Conservation (phyloP, 805 yeast species). For the Yamadazyma akitaensis region DNA sequence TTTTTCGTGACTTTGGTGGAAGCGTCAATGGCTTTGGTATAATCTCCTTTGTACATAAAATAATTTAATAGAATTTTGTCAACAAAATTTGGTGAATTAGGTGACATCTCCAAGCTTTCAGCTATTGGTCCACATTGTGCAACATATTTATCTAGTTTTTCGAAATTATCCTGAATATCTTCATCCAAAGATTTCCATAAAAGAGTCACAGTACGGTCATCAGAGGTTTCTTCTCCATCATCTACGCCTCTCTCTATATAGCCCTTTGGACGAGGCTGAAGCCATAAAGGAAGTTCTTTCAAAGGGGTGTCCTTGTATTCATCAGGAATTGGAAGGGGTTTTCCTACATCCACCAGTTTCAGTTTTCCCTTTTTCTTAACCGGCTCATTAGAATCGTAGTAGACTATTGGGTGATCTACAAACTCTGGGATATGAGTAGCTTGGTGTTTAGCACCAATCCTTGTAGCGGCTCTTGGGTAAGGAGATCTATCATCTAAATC, state of each 20-base stretch:
- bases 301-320: conserved; percentile 40
- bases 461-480: conserved; percentile 74
- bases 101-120: conserved; percentile 46
- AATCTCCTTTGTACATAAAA: conserved; percentile 50
- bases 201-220: conserved; percentile 51
- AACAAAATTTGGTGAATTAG: conserved; percentile 75
- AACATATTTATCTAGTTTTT: conserved; percentile 52
- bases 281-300: conserved; percentile 64
- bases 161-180: conserved; percentile 25
- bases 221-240: conserved; percentile 46
- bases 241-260: conserved; percentile 82
- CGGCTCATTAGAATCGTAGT: conserved; percentile 44
- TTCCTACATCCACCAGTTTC: conserved; percentile 17
- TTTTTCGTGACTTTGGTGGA: conserved; percentile 52
- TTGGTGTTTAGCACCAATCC: conserved; percentile 74
- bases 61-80: conserved; percentile 65
- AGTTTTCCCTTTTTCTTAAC: conserved; percentile 16
- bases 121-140: conserved; percentile 57
- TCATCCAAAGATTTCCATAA: conserved; percentile 57
- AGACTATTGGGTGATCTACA: conserved; percentile 57
- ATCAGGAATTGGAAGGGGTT: conserved; percentile 43
- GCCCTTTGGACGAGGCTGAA: conserved; percentile 75
- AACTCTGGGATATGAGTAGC: conserved; percentile 58
- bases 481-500: conserved; percentile 72
- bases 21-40: conserved; percentile 43